Evolutionary conservation across 768 basidiomycete genomes (phyloP), one percentile per base, ranked within the genome.

Genomic region (Amanita pallidorosea): DNA sequence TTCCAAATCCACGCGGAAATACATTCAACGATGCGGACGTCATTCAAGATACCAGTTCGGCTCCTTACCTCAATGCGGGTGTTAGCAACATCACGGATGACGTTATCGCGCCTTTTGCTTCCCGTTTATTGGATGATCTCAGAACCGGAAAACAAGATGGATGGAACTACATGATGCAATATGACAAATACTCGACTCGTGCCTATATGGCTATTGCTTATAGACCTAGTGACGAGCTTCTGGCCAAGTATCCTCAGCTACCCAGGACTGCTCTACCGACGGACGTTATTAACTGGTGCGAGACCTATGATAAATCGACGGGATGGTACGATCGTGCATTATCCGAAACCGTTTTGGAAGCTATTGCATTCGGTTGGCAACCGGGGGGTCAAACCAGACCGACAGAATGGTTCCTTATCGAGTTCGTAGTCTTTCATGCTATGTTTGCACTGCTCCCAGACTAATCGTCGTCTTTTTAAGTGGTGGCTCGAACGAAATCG

Each of bases 331-430:
- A 72, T 51, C 60, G 60, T 0, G 61, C 61, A 15, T 56, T 72
- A 35, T 54, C 65, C 1, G 70, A 72, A 55, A 54, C 59, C 0
- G 63, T 72, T n/a, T 53, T 72, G 63, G 74, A 43, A 57, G 59
- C 29, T 48, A 56, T 42, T 25, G 25, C 42, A n/a, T 44, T 44
- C 6, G 42, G 25, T 27, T 27, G 23, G 23, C 8, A 12, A 15
- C 23, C 22, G 5, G 15, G 15, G 6, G 25, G 13, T n/a, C 22
- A 25, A 22, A 8, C 13, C 2, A 25, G 25, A 7, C 11, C 22
- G 2, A 44, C 42, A 6, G 4, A 23, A 15, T 44, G 42, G 42
- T 44, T 2, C 25, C n/a, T 23, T 6, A 13, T 44, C 22, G 22
- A 44, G 42, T 44, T 25, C 20, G 42, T 44, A 15, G 4, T 22